Evolutionary conservation across 345 rosid genomes (phyloP).

Genomic region (Conringia planisiliqua): DNA sequence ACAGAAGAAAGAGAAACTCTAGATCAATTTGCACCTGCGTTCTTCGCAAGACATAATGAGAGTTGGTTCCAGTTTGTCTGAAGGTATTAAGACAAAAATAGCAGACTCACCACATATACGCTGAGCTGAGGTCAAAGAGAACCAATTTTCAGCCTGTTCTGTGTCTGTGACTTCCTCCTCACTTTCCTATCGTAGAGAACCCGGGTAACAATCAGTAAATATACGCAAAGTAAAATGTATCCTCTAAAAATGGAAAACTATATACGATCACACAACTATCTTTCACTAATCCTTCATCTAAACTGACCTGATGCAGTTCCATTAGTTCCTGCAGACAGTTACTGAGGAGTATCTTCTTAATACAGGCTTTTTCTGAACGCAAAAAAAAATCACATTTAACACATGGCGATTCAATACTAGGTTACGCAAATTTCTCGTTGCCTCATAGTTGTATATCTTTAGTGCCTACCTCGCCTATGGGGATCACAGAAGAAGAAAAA

Average conservation of each 20-base stretch:
- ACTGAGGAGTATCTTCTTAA: conserved; percentile 92
- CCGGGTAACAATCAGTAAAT: background rate
- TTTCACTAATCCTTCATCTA: conserved; percentile 1
- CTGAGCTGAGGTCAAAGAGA: conserved; percentile 97
- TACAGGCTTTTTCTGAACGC: conserved; percentile 84
- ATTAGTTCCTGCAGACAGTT: conserved; percentile 98
- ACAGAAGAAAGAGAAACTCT: conserved; percentile 25
- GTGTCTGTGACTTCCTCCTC: conserved; percentile 98
- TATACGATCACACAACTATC: background rate
- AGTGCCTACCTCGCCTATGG: conserved; percentile 74
- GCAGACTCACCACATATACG: conserved; percentile 78
- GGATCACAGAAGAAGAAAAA: conserved; percentile 99
- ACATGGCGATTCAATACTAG: background rate
- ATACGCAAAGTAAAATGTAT: background rate
- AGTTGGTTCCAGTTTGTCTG: conserved; percentile 3
- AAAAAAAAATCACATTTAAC: conserved; percentile 1
- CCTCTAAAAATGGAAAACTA: conserved; percentile 7
- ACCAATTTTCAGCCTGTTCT: conserved; percentile 99
- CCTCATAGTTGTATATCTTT: background rate
- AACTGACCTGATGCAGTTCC: conserved; percentile 95
- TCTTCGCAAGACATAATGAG: conserved; percentile 2
- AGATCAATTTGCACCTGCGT: background rate
- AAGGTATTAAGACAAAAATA: background rate
- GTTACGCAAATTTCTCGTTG: background rate
- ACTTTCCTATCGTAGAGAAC: conserved; percentile 58